Conservation (phyloP, 73 alveolate species). For the Diophrys sp. region DNA sequence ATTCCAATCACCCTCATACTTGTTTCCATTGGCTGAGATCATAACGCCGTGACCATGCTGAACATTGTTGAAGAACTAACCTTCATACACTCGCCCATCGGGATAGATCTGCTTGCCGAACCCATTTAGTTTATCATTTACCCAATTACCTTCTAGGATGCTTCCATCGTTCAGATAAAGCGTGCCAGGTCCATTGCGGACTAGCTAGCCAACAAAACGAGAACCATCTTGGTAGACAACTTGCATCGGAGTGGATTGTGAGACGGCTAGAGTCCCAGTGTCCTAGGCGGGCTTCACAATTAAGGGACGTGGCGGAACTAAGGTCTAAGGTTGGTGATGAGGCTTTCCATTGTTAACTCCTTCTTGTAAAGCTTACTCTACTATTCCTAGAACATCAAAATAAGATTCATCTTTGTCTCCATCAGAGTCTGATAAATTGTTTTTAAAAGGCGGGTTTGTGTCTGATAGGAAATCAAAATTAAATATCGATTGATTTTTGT, state of each 20-base stretch:
- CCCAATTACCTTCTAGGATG: conserved; percentile 75
- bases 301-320: neutral
- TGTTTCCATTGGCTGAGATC: conserved; percentile 26
- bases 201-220: conserved; percentile 68
- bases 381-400: neutral
- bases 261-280: neutral
- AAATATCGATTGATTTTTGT: neutral
- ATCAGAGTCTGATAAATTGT: neutral
- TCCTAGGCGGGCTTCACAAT: neutral
- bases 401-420: neutral
- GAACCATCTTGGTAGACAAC: conserved; percentile 67
- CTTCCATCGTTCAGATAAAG: conserved; percentile 65
- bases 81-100: conserved; percentile 38
- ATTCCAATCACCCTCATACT: conserved; percentile 5
- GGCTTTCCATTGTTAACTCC: neutral
- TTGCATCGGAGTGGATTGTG: neutral
- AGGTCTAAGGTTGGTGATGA: neutral
- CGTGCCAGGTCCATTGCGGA: conserved; percentile 78
- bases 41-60: conserved; percentile 54
- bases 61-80: conserved; percentile 40
- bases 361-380: neutral
- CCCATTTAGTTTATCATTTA: conserved; percentile 64
- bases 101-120: conserved; percentile 40
- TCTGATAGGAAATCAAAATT: neutral
- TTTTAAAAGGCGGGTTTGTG: neutral